Evolutionary conservation across 2,329 filamentous ascomycete species (phyloP), one percentile per base, ranked within the genome.

Genomic region (Fonsecaea pedrosoi): DNA sequence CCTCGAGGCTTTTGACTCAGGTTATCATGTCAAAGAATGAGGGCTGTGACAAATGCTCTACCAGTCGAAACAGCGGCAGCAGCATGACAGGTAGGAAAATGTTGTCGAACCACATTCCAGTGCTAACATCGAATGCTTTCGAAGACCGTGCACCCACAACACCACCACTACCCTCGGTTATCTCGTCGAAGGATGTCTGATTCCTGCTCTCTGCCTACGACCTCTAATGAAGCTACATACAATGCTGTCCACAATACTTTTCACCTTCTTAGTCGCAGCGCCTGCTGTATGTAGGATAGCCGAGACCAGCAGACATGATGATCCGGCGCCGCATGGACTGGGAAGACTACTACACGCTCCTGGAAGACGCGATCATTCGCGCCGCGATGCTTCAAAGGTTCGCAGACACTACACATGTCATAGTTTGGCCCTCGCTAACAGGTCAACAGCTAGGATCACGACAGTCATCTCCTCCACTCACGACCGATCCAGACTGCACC

Each of bases 61-160:
- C 25, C 25, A 25, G 25, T 1, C 3, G 53, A 55, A 13, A 8
- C 25, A 54, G 30, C 13, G n/a, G 30, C 12, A 30, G 9, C 6
- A 32, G 32, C 21, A 25, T 25, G 37, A 40, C 21, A 56, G 50
- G 64, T 63, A 63, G 57, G 32, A 15, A 7, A 32, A 25, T 25
- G 45, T 55, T 57, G 40, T 37, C n/a, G 21, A 50, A 32, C 25
- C 38, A 65, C 68, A 69, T 69, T 67, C 68, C 68, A 64, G 45
- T 50, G 60, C 38, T 67, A 55, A 63, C 48, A 25, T 54, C 48
- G 62, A 57, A 65, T 67, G 57, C 42, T 50, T 50, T 10, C 7
- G 8, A 50, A 67, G 62, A 53, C 61, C 62, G 62, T 65, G 68
- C 65, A 56, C 40, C 32, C 55, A 65, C 59, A 60, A 69, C 64